phyloP scores from a whole-genome alignment of 345 rosid genomes.

The Nasturtium officinale region DNA sequence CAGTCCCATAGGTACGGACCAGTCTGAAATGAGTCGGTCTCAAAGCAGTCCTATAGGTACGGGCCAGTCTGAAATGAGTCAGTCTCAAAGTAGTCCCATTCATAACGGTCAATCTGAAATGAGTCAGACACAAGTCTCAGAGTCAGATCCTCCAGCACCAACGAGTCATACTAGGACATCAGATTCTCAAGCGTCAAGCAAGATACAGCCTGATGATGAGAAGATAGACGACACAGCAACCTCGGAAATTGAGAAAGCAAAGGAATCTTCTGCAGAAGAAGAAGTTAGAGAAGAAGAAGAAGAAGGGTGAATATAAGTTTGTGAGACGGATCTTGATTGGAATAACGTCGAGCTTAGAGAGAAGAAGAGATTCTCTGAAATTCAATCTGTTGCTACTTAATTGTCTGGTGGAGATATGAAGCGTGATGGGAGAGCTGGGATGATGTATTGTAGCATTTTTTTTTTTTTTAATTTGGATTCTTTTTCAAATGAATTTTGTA shows the following conservation, averaged over 20 bases:
- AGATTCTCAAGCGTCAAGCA: conserved; percentile 50
- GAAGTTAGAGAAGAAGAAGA: conserved; percentile 33
- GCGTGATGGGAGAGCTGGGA: not conserved
- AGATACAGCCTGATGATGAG: conserved; percentile 53
- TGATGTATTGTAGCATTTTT: conserved; percentile 26
- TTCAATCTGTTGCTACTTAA: not conserved
- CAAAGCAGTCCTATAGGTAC: conserved; percentile 17
- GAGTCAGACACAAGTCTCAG: conserved; percentile 25
- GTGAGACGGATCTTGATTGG: not conserved
- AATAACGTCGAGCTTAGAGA: not conserved
- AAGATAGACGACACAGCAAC: conserved; percentile 57
- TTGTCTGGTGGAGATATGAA: not conserved
- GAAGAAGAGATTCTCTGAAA: conserved; percentile 12
- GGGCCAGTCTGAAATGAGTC: conserved; percentile 8
- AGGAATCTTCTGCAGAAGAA: conserved; percentile 61
- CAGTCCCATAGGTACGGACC: conserved; percentile 25
- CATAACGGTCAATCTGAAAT: conserved; percentile 1
- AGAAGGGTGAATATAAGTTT: conserved; percentile 44
- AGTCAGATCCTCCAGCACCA: conserved; percentile 32
- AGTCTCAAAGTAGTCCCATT: not conserved
- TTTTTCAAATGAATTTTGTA: conserved; percentile 16
- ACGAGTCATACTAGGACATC: conserved; percentile 31
- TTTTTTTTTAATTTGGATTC: not conserved
- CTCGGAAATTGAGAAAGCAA: conserved; percentile 56
- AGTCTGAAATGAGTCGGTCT: conserved; percentile 30